These are phyloP conservation scores for Quercus bicolor DNA, from an alignment of 306 rosid genomes.

Conservation along the genomic window DNA sequence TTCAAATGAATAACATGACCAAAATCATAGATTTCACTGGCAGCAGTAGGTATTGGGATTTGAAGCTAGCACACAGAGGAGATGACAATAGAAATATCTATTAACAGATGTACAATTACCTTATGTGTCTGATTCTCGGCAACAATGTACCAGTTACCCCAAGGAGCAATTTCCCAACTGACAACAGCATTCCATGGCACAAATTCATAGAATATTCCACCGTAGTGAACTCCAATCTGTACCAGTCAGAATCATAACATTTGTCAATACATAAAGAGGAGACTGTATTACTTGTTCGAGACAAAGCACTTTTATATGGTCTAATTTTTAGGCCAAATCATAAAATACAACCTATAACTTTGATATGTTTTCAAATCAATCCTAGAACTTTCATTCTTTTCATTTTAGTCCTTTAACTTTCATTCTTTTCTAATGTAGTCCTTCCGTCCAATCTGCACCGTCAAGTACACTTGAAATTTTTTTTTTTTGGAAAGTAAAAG, in stretches of 20 bases:
- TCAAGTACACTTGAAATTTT: too few species aligned
- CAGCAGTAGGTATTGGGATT: slow-evolving; percentile 5
- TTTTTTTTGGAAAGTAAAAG: too few species aligned
- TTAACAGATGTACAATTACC: slow-evolving; percentile 42
- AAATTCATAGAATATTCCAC: slow-evolving; percentile 79
- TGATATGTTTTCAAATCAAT: too few species aligned
- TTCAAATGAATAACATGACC: not conserved
- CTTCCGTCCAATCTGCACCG: too few species aligned
- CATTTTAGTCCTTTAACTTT: too few species aligned
- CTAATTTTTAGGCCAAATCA: not conserved
- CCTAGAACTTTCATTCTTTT: too few species aligned
- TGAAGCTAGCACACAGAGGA: slow-evolving; percentile 12
- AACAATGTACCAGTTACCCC: slow-evolving; percentile 78
- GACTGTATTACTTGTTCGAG: not conserved
- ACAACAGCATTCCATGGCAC: slow-evolving; percentile 90
- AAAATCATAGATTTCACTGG: not conserved
- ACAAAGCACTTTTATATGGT: not conserved
- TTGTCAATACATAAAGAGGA: slow-evolving; percentile 9
- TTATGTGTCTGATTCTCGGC: slow-evolving; percentile 67
- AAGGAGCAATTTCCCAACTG: slow-evolving; percentile 75
- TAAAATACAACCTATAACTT: too few species aligned
- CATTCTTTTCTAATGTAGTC: too few species aligned
- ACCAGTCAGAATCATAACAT: slow-evolving; percentile 24
- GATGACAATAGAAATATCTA: not conserved
- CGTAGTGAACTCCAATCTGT: slow-evolving; percentile 85